Evolutionary conservation across 306 rosid species (phyloP).

Genomic region (Gillenia trifoliata): DNA sequence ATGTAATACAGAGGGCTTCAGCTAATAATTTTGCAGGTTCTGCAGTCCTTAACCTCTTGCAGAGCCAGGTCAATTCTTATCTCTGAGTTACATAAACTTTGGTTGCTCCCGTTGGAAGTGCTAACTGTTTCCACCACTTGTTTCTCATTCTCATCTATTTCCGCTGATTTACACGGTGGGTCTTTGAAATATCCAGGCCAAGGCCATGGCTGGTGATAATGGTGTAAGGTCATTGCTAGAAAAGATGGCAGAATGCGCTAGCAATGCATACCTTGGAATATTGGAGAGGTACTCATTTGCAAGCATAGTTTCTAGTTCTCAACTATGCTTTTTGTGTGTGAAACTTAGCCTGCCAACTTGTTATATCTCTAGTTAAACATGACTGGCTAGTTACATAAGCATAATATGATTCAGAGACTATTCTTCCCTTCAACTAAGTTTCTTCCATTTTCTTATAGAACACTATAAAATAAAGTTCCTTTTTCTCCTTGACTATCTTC

Average conservation of each 20-base stretch:
- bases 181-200: constrained; percentile 54
- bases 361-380: background rate
- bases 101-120: constrained; percentile 9
- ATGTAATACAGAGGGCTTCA: constrained; percentile 78
- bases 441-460: background rate
- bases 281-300: constrained; percentile 62
- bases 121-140: background rate
- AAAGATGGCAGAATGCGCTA: constrained; percentile 87
- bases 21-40: constrained; percentile 74
- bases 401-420: background rate
- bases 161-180: too few relatives aligned
- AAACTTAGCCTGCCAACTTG: background rate
- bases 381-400: background rate
- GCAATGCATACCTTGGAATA: constrained; percentile 91
- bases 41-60: constrained; percentile 88
- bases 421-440: background rate
- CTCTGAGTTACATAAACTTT: background rate
- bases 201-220: constrained; percentile 98
- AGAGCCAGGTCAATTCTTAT: constrained; percentile 69
- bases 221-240: constrained; percentile 87
- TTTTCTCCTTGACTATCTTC: background rate
- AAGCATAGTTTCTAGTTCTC: background rate
- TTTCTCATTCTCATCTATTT: background rate
- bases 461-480: background rate
- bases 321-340: background rate